Conservation (phyloP, 148 eudicot species). For the Fallopia convolvulus region DNA sequence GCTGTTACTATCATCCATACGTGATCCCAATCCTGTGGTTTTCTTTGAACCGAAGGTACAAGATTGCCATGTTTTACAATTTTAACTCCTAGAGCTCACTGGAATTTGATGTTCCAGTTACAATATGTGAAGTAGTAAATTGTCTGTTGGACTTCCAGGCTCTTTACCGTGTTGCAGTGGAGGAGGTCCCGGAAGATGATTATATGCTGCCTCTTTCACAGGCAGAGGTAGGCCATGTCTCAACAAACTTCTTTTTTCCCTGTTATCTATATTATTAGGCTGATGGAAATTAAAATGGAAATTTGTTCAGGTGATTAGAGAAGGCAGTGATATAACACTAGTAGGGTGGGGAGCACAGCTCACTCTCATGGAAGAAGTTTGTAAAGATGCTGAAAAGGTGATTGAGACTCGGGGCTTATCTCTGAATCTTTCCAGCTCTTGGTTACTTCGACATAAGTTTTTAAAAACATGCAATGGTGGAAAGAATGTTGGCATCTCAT, state of each 20-base stretch:
- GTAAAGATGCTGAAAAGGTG: constrained; percentile 92
- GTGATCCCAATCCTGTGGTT: constrained; percentile 92
- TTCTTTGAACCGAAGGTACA: constrained; percentile 97
- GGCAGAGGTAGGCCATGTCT: constrained; percentile 64
- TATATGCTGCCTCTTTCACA: constrained; percentile 86
- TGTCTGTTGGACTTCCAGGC: constrained; percentile 40
- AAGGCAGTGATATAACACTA: constrained; percentile 90
- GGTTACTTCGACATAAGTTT: not conserved
- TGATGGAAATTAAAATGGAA: not conserved
- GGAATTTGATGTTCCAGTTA: not conserved
- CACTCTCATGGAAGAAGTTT: constrained; percentile 81
- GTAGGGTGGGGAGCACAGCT: constrained; percentile 99
- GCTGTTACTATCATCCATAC: constrained; percentile 69
- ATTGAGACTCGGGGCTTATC: not conserved
- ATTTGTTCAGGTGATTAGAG: constrained; percentile 57
- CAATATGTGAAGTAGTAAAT: not conserved
- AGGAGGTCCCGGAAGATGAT: constrained; percentile 86
- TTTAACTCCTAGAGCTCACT: constrained; percentile 2
- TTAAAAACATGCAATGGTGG: not conserved
- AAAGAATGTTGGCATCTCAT: not conserved
- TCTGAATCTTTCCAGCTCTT: not conserved
- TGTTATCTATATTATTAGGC: not conserved
- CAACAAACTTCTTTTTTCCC: not conserved
- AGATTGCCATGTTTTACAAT: not conserved
- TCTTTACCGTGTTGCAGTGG: constrained; percentile 93